Conservation (phyloP, 2,329 filamentous ascomycete genomes). For the Neopestalotiopsis clavispora region DNA sequence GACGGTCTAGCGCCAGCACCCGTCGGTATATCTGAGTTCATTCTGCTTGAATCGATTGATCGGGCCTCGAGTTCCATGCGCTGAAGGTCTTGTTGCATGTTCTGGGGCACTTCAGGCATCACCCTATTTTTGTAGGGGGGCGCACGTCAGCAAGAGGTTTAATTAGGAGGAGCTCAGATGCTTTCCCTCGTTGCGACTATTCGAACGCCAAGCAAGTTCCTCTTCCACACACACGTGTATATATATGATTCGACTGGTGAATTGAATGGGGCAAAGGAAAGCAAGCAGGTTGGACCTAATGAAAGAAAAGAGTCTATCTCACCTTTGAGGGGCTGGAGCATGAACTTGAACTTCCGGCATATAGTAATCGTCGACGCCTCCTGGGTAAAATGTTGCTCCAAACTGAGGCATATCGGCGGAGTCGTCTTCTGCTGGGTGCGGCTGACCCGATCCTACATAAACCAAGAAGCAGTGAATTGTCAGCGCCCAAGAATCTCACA, state of each 20-base stretch:
- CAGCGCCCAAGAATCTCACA: conserved; percentile 15
- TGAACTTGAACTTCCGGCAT: conserved; percentile 66
- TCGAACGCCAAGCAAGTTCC: background rate
- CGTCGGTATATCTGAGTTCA: conserved; percentile 33
- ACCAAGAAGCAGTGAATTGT: conserved; percentile 25
- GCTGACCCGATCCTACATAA: conserved; percentile 36
- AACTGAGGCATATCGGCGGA: conserved; percentile 50
- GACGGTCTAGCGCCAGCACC: conserved; percentile 27
- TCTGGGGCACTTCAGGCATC: conserved; percentile 93
- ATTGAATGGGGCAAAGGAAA: conserved; percentile 15
- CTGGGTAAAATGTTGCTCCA: conserved; percentile 63
- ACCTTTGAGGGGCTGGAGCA: conserved; percentile 63
- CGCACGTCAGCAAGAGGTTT: conserved; percentile 10
- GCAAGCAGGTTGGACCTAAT: conserved; percentile 10
- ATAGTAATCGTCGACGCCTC: conserved; percentile 63
- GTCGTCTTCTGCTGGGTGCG: conserved; percentile 34
- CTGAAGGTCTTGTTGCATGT: conserved; percentile 94
- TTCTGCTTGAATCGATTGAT: conserved; percentile 48
- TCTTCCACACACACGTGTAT: background rate
- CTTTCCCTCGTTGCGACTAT: background rate
- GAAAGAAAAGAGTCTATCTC: conserved; percentile 31
- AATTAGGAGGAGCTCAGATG: background rate
- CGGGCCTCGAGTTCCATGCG: conserved; percentile 83
- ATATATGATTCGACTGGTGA: background rate
- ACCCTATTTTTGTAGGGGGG: conserved; percentile 58